These are phyloP conservation scores for Colletotrichum karsti DNA, from an alignment of 2,329 filamentous ascomycete species.

Conservation along the genomic window DNA sequence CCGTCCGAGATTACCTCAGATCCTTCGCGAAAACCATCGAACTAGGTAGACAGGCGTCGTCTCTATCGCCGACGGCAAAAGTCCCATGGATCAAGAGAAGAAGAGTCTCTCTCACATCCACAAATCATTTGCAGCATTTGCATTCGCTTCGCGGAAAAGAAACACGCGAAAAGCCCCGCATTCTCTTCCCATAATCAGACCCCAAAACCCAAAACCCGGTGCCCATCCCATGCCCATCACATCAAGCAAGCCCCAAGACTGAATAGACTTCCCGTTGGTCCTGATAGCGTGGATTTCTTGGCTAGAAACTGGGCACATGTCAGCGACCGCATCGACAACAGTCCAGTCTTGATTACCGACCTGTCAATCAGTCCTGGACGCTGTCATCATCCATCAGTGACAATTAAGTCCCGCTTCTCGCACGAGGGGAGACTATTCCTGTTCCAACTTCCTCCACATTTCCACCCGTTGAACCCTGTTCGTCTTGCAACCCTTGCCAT, in stretches of 20 bases:
- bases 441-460: background rate
- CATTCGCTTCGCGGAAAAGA: conserved; percentile 4
- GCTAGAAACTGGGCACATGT: conserved; percentile 19
- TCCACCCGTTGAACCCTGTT: background rate
- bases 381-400: background rate
- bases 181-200: background rate
- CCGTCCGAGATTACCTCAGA: too few relatives aligned
- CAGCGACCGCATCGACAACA: background rate
- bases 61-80: too few relatives aligned
- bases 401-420: background rate
- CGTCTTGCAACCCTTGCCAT: background rate
- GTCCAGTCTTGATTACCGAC: background rate
- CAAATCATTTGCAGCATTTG: background rate
- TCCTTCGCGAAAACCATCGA: too few relatives aligned
- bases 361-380: background rate
- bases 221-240: too few relatives aligned
- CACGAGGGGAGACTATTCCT: conserved; percentile 1
- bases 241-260: background rate
- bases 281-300: conserved; percentile 11
- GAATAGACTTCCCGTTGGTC: conserved; percentile 17
- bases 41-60: too few relatives aligned
- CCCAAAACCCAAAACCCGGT: background rate
- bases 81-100: too few relatives aligned
- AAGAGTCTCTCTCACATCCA: background rate
- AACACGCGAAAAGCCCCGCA: conserved; percentile 1